phyloP scores from a whole-genome alignment of 441 rosid species.

The Erodium trifolium region DNA sequence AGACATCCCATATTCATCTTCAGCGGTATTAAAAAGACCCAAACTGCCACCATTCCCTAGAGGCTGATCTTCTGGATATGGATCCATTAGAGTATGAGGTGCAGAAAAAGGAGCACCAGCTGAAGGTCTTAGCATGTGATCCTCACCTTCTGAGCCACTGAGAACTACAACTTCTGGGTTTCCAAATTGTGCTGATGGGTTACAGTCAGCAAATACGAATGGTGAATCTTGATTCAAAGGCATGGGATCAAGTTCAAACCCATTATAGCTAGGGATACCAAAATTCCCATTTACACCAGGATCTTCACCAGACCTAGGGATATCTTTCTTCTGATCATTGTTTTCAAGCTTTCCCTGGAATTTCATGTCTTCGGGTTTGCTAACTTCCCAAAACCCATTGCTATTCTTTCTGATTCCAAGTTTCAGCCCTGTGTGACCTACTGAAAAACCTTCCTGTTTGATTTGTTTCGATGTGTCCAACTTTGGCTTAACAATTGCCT shows the following conservation, averaged over 20 bases:
- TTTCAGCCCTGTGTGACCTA: conserved; percentile 49
- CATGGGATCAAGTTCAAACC: conserved; percentile 69
- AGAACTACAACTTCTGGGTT: conserved; percentile 76
- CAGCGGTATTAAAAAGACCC: conserved; percentile 49
- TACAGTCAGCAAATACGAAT: conserved; percentile 43
- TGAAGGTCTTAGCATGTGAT: conserved; percentile 42
- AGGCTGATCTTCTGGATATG: conserved; percentile 55
- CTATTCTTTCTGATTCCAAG: conserved; percentile 85
- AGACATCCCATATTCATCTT: conserved; percentile 55
- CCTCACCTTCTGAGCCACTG: conserved; percentile 89
- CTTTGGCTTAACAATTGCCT: conserved; percentile 36
- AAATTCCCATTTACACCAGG: conserved; percentile 76
- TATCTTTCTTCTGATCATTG: conserved; percentile 41
- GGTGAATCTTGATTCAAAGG: conserved; percentile 54
- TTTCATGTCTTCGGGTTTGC: conserved; percentile 60
- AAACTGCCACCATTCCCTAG: conserved; percentile 37
- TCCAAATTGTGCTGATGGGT: conserved; percentile 41
- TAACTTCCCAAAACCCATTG: conserved; percentile 83
- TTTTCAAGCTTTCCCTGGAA: conserved; percentile 41
- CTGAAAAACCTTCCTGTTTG: conserved; percentile 77
- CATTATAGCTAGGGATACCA: conserved; percentile 47
- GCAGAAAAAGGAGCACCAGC: conserved; percentile 48
- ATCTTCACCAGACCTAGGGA: conserved; percentile 90
- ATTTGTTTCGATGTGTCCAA: conserved; percentile 44
- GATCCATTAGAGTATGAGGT: conserved; percentile 46